Base-by-base conservation (phyloP, 306 rosid species). In the Betula pendula region DNA sequence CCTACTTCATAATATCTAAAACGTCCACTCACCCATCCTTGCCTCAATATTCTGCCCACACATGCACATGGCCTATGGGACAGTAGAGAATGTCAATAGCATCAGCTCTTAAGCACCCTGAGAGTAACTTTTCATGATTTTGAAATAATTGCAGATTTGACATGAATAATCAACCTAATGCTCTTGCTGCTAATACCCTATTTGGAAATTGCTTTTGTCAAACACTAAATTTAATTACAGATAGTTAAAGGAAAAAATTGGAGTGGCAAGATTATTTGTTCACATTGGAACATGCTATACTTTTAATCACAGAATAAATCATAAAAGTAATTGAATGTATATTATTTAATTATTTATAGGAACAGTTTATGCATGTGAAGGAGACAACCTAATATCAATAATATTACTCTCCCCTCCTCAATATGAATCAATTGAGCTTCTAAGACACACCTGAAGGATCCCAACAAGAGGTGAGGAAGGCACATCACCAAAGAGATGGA, bases 401-500 rank as follows among this genome's bases (percentile, higher is more conserved):
- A 15, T 22, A 66, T 66, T 38, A 19, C 13, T 19, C 43, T 60
- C 55, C 70, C 12, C 6, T 72, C 78, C 73, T 77, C 62, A n/a
- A 60, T 20, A 51, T 51, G 38, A 42, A 70, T 73, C 72, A 58
- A 76, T 71, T 25, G 68, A 78, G 79, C 55, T 75, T 79, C 24
- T 70, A 77, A 76, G 52, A 25, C 83, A 70, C 67, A 94, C 98
- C 97, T 94, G 96, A 71, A 94, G 83, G 74, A 89, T 56, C 74
- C 98, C 98, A 71, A 92, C 96, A n/a, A 95, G 97, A 44, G 98
- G 98, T 42, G 98, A 77, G 63, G 98, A 95, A 70, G 98, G 96
- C 76, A 95, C 97, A 74, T 92, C 98, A 38, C 98, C 98, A 79
- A 92, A 88, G 53, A 95, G 56, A 77, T 95, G 97, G 84, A 95